Percentiles rank a stretch among this genome's conserved stretches.
phyloP scores from a whole-genome alignment of 306 rosid species.

The Cotoneaster glaucophyllus region DNA sequence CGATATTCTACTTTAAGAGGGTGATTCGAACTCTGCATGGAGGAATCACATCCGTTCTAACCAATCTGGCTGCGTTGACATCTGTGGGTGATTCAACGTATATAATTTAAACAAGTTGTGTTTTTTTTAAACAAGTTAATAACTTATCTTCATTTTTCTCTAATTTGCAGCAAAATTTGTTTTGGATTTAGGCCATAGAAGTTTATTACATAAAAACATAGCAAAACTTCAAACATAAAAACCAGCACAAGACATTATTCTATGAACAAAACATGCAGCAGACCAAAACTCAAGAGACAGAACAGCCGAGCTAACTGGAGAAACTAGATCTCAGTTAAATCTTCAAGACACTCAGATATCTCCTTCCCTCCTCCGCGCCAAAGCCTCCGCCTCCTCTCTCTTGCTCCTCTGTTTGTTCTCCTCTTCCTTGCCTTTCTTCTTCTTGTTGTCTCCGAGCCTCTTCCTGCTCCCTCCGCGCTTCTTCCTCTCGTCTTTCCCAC shows the following conservation, averaged over 20 bases:
- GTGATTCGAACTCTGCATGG: no score
- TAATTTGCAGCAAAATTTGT: background rate
- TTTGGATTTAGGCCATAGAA: background rate
- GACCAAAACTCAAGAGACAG: background rate
- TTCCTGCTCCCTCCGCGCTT: background rate
- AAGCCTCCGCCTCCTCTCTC: background rate
- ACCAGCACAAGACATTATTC: background rate
- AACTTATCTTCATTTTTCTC: background rate
- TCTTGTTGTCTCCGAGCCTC: background rate
- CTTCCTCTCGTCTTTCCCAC: background rate
- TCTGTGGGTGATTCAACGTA: no score
- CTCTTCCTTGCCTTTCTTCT: background rate
- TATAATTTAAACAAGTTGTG: no score
- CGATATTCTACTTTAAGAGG: background rate
- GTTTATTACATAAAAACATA: background rate
- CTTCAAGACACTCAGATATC: constrained; percentile 10
- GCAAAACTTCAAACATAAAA: background rate
- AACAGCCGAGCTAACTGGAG: background rate
- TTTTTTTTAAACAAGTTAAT: background rate
- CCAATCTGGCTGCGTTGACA: no score
- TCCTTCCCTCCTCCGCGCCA: constrained; percentile 19
- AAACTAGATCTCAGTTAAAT: constrained; percentile 10
- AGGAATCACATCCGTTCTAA: no score
- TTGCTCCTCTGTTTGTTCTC: background rate
- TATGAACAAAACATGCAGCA: background rate